A percentile compares a stretch with the other conserved stretches of the same genome.
These are phyloP conservation scores for Phialophora tarda DNA, from an alignment of 2,329 filamentous ascomycete species.

Conservation along the genomic window DNA sequence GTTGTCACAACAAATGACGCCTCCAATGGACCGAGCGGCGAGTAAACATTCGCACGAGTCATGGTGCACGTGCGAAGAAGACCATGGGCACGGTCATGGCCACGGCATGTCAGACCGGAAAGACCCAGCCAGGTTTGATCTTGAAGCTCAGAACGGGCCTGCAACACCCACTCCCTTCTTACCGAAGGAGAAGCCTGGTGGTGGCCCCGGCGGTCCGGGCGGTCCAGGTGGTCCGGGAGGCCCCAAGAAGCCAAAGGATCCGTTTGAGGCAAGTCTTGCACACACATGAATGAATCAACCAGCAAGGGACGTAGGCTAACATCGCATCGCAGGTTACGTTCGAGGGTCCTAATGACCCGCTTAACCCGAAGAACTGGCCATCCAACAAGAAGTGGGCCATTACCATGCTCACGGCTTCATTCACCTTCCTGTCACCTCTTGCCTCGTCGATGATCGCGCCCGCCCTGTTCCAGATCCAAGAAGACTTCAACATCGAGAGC, in stretches of 20 bases:
- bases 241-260: constrained; percentile 48
- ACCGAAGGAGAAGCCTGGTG: constrained; percentile 34
- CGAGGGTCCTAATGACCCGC: constrained; percentile 60
- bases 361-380: constrained; percentile 62
- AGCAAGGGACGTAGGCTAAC: constrained; percentile 18
- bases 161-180: constrained; percentile 38
- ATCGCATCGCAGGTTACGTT: constrained; percentile 49
- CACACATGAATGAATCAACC: background rate
- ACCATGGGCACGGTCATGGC: constrained; percentile 23
- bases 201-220: constrained; percentile 23
- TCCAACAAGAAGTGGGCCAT: constrained; percentile 63
- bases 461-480: constrained; percentile 57
- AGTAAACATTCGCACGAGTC: constrained; percentile 39
- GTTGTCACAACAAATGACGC: constrained; percentile 31
- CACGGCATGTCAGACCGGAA: constrained; percentile 31
- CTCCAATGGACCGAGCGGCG: constrained; percentile 32
- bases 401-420: constrained; percentile 61
- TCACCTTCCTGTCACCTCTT: constrained; percentile 68
- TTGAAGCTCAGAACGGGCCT: constrained; percentile 38
- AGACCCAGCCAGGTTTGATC: constrained; percentile 37
- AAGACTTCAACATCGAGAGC: constrained; percentile 60
- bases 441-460: constrained; percentile 67
- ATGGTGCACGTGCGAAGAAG: constrained; percentile 41
- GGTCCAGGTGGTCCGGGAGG: constrained; percentile 29
- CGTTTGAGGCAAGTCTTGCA: constrained; percentile 55